Evolutionary conservation across 345 rosid species (phyloP).

Genomic region (Populus alba): DNA sequence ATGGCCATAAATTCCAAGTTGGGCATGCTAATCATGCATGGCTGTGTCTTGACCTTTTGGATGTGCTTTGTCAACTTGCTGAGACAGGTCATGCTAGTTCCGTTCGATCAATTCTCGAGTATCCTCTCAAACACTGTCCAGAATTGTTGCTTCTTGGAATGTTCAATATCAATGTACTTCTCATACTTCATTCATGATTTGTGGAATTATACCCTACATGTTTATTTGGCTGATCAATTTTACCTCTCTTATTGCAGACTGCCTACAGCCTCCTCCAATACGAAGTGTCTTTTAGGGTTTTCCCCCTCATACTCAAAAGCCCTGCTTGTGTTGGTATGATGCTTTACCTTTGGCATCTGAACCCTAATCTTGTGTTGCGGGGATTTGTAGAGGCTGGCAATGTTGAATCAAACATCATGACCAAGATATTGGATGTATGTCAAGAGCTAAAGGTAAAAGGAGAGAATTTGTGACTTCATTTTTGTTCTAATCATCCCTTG

Average conservation of each 20-base stretch:
- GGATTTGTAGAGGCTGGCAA: constrained; percentile 61
- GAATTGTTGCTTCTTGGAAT: constrained; percentile 85
- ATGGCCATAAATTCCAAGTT: constrained; percentile 61
- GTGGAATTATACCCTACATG: neutral
- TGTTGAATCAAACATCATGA: constrained; percentile 52
- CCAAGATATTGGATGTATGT: constrained; percentile 62
- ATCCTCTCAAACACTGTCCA: constrained; percentile 83
- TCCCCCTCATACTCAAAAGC: constrained; percentile 61
- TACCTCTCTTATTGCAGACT: constrained; percentile 52
- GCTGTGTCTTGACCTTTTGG: constrained; percentile 85
- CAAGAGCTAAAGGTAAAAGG: constrained; percentile 76
- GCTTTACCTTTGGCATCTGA: constrained; percentile 72
- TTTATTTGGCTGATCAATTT: constrained; percentile 10
- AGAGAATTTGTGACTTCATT: neutral
- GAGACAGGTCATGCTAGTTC: constrained; percentile 75
- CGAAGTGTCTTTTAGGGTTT: constrained; percentile 61
- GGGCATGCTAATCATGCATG: constrained; percentile 83
- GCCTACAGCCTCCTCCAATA: constrained; percentile 73
- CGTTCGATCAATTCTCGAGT: constrained; percentile 66
- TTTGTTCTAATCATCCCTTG: neutral
- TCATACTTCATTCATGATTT: neutral
- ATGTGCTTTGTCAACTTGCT: constrained; percentile 81
- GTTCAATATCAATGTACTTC: constrained; percentile 68
- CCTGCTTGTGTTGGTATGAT: constrained; percentile 49
- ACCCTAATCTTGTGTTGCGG: constrained; percentile 64